A percentile compares a stretch with the other conserved stretches of the same genome.
Conservation (phyloP, 2,329 filamentous ascomycete species). For the Amauroascus verrucosus region DNA sequence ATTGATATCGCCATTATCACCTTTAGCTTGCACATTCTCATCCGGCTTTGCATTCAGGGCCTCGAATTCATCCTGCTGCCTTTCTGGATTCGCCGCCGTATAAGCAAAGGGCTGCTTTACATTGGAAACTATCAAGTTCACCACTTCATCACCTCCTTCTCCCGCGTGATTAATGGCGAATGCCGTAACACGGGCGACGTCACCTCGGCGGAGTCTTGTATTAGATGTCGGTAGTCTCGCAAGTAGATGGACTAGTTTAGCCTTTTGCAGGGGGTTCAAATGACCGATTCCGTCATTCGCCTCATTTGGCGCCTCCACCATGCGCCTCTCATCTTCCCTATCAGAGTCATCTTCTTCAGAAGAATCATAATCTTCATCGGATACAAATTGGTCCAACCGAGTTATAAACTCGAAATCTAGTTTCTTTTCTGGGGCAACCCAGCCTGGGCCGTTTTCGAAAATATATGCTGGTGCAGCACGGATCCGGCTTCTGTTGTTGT, state of each 20-base stretch:
- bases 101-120: slow-evolving; percentile 65
- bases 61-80: slow-evolving; percentile 15
- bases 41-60: slow-evolving; percentile 21
- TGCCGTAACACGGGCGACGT: slow-evolving; percentile 73
- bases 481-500: slow-evolving; percentile 19
- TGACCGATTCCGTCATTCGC: slow-evolving; percentile 49
- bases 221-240: slow-evolving; percentile 67
- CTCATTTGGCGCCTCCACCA: slow-evolving; percentile 37
- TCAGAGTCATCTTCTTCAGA: slow-evolving; percentile 67
- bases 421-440: slow-evolving; percentile 62
- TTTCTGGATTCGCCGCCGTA: slow-evolving; percentile 56
- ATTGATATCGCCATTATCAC: slow-evolving; percentile 27
- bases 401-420: slow-evolving; percentile 76
- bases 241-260: slow-evolving; percentile 75
- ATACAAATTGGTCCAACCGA: slow-evolving; percentile 65
- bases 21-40: slow-evolving; percentile 23
- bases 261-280: slow-evolving; percentile 71
- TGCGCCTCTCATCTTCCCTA: slow-evolving; percentile 36
- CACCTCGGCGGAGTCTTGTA: slow-evolving; percentile 65
- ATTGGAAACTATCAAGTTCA: slow-evolving; percentile 78
- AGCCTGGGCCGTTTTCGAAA: slow-evolving; percentile 67
- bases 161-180: slow-evolving; percentile 86
- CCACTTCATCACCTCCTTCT: slow-evolving; percentile 76
- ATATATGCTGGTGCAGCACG: slow-evolving; percentile 44
- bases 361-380: slow-evolving; percentile 75